Percentiles rank a stretch among this genome's conserved stretches.
These are phyloP conservation scores for Saturnispora galanensis DNA, from an alignment of 805 yeast genomes.

Conservation along the genomic window DNA sequence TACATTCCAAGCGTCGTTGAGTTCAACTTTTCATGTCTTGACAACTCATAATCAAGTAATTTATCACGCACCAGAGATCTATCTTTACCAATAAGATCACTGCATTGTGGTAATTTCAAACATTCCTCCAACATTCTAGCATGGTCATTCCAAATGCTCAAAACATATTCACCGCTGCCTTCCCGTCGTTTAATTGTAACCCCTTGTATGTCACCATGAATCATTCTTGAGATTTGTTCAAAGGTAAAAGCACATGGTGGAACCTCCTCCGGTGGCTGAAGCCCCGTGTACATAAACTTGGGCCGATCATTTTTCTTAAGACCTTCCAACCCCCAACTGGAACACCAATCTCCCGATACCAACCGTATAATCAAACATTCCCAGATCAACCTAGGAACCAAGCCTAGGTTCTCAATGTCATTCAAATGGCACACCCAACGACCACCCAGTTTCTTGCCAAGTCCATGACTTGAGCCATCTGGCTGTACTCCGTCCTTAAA, in stretches of 20 bases:
- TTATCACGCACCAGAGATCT: slow-evolving; percentile 1
- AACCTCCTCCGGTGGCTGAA: slow-evolving; percentile 10
- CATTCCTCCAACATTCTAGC: slow-evolving; percentile 25
- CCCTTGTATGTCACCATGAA: slow-evolving; percentile 47
- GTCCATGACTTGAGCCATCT: slow-evolving; percentile 43
- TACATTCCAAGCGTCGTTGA: not conserved
- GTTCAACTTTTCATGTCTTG: slow-evolving; percentile 8
- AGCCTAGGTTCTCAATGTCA: slow-evolving; percentile 12
- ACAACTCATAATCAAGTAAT: slow-evolving; percentile 6
- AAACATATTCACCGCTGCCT: slow-evolving; percentile 21
- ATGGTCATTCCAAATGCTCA: slow-evolving; percentile 55
- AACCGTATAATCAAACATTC: slow-evolving; percentile 44
- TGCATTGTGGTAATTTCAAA: not conserved
- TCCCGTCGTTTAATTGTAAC: slow-evolving; percentile 45
- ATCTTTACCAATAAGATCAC: not conserved
- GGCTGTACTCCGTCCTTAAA: slow-evolving; percentile 55
- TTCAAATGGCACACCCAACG: slow-evolving; percentile 40
- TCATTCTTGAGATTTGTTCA: slow-evolving; percentile 11
- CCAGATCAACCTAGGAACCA: slow-evolving; percentile 36
- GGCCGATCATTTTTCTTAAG: too few relatives aligned
- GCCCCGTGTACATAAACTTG: too few relatives aligned
- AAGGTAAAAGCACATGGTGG: not conserved
- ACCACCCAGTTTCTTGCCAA: slow-evolving; percentile 53
- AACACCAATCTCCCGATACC: slow-evolving; percentile 27
- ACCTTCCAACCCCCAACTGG: not conserved